Percentiles rank a stretch among this genome's conserved stretches.
These are phyloP conservation scores for Escovopsis sp. DNA, from an alignment of 2,329 filamentous ascomycete species.

Conservation along the genomic window DNA sequence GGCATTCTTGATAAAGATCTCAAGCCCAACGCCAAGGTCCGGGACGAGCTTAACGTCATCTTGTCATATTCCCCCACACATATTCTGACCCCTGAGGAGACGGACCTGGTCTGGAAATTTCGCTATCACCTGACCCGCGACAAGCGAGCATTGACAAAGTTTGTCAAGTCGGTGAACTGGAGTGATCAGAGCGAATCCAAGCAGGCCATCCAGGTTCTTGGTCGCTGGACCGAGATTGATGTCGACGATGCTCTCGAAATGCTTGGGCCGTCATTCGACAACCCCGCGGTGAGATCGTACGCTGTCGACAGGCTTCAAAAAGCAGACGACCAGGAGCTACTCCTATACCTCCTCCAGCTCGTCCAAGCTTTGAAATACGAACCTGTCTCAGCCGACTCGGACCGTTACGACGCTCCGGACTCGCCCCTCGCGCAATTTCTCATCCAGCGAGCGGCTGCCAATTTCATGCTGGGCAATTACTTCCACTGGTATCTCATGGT, in stretches of 20 bases:
- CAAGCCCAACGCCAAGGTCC: conserved; percentile 89
- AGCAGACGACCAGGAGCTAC: conserved; percentile 79
- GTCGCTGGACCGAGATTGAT: conserved; percentile 93
- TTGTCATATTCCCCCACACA: conserved; percentile 90
- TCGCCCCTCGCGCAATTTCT: conserved; percentile 84
- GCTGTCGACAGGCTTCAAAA: conserved; percentile 86
- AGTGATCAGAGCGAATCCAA: conserved; percentile 69
- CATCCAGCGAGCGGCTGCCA: conserved; percentile 73
- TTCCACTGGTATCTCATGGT: conserved; percentile 99
- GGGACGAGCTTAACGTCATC: conserved; percentile 84
- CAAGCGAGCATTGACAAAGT: conserved; percentile 86
- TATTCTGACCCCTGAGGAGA: conserved; percentile 74
- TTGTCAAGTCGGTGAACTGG: conserved; percentile 97
- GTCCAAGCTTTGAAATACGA: conserved; percentile 96
- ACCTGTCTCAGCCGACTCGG: conserved; percentile 47
- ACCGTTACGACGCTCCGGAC: conserved; percentile 47
- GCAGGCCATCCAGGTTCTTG: conserved; percentile 78
- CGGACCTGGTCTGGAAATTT: conserved; percentile 95
- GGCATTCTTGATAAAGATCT: conserved; percentile 90
- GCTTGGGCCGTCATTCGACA: conserved; percentile 83
- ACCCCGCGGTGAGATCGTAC: conserved; percentile 75
- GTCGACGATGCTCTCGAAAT: conserved; percentile 92
- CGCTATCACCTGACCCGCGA: conserved; percentile 86
- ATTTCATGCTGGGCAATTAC: conserved; percentile 85
- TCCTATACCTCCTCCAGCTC: conserved; percentile 82